phyloP scores from a whole-genome alignment of 108 stramenopile species.

The Mayamaea pseudoterrestris region DNA sequence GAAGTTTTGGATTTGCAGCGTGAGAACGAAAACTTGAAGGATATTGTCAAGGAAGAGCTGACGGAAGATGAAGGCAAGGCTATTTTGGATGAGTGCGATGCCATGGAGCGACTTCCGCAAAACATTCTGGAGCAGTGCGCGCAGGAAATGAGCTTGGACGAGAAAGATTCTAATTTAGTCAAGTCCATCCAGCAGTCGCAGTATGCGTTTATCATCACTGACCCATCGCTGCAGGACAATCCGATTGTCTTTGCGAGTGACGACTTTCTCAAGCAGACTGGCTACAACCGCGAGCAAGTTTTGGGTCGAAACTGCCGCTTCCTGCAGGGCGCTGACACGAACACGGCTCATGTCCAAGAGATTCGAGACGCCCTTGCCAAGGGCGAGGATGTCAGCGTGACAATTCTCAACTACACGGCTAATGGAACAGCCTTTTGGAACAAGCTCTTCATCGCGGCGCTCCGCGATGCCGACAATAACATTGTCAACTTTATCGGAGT shows the following conservation, averaged over 20 bases:
- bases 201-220: conserved; percentile 91
- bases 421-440: conserved; percentile 98
- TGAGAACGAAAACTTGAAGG: conserved; percentile 65
- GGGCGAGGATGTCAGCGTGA: conserved; percentile 82
- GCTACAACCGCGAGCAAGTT: conserved; percentile 83
- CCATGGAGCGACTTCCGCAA: conserved; percentile 42
- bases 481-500: conserved; percentile 96
- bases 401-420: conserved; percentile 89
- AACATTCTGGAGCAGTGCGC: conserved; percentile 35
- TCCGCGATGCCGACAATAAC: conserved; percentile 84
- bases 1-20: conserved; percentile 74
- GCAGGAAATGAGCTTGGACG: conserved; percentile 43
- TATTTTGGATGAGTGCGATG: conserved; percentile 52
- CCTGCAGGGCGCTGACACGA: conserved; percentile 85
- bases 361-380: conserved; percentile 69
- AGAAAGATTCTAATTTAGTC: conserved; percentile 82
- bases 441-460: conserved; percentile 92
- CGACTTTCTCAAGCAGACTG: conserved; percentile 84
- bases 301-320: conserved; percentile 96
- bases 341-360: conserved; percentile 60
- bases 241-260: conserved; percentile 87
- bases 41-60: conserved; percentile 51
- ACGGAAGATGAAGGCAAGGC: conserved; percentile 24
- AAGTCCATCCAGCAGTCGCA: conserved; percentile 83
- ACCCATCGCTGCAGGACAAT: conserved; percentile 91